Evolutionary conservation across 2,329 filamentous ascomycete species (phyloP), one percentile per base, ranked within the genome.

Genomic region (Chrysoporthe cubensis): DNA sequence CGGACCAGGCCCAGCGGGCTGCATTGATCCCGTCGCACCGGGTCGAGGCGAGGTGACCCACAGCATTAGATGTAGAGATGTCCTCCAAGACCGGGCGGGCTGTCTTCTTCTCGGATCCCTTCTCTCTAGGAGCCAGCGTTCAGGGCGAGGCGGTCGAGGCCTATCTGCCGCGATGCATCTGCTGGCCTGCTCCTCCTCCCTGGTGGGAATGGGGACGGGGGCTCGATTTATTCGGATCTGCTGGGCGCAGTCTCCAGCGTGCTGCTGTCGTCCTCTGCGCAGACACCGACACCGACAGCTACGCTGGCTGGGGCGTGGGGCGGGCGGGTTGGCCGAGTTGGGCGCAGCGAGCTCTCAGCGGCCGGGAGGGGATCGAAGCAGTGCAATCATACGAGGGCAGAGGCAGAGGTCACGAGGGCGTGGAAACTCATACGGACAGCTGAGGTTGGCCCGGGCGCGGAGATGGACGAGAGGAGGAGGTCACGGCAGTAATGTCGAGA

Each of bases 61-160:
- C 52, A 21, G 37, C 57, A 60, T 60, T 8, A 60, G 57, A 40
- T 14, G 42, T 60, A n/a, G 40, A 43, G n/a, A 60, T 54, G 16
- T 54, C 50, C 50, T 54, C 26, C 11, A 9, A 34, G 32, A 40
- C 54, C 16, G 32, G 16, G 16, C 14, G 3, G 18, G 54, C 32
- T 14, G 54, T 57, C 32, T 16, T 18, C 52, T 34, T 18, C 32
- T 8, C 52, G 14, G 16, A 34, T 18, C 54, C 18, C 4, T 26
- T 26, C 26, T 57, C 54, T 40, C 54, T 8, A 57, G 8, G n/a
- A 3, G n/a, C 32, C 2, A 40, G 40, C 14, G 32, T n/a, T 57
- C 18, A 57, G 34, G 54, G 16, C 7, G 26, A 60, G 37, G n/a
- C n/a, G n/a, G 26, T 32, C 16, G 26, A n/a, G 42, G 13, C 13